Evolutionary conservation across 768 basidiomycete species (phyloP).

Genomic region (Kwoniella pini): DNA sequence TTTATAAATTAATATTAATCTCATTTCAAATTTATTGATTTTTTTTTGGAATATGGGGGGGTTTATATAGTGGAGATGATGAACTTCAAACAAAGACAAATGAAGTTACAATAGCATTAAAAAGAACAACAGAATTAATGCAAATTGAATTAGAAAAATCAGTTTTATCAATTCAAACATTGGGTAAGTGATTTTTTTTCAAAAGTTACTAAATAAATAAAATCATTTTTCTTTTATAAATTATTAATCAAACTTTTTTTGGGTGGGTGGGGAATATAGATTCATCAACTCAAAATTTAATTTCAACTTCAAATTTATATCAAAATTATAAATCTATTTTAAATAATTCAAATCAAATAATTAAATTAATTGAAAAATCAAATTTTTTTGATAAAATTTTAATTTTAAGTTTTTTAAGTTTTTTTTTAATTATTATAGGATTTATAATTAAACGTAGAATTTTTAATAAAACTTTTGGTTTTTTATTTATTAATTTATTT

Average conservation of each 20-base stretch:
- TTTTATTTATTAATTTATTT: constrained; percentile 12
- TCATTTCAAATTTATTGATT: too few relatives aligned
- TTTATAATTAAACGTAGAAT: constrained; percentile 88
- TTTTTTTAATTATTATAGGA: constrained; percentile 80
- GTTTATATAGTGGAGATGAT: constrained; percentile 70
- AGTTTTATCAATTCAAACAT: constrained; percentile 78
- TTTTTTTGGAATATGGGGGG: too few relatives aligned
- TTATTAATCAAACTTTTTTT: too few relatives aligned
- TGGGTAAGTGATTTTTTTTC: constrained; percentile 67
- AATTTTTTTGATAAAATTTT: constrained; percentile 90
- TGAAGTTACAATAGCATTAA: constrained; percentile 82
- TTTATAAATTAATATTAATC: background rate
- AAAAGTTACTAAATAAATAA: too few relatives aligned
- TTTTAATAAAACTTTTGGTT: constrained; percentile 70
- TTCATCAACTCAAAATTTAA: constrained; percentile 73
- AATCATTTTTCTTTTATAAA: too few relatives aligned
- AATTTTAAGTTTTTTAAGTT: constrained; percentile 72
- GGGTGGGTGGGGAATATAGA: too few relatives aligned
- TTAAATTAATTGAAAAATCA: constrained; percentile 82
- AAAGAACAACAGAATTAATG: constrained; percentile 81
- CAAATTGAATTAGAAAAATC: constrained; percentile 89
- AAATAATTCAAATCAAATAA: constrained; percentile 75
- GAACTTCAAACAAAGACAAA: constrained; percentile 83
- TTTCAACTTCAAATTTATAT: constrained; percentile 72
- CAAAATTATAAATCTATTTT: constrained; percentile 62